Evolutionary conservation across 106 monocot genomes (phyloP).

Genomic region (Triglochin maritima): DNA sequence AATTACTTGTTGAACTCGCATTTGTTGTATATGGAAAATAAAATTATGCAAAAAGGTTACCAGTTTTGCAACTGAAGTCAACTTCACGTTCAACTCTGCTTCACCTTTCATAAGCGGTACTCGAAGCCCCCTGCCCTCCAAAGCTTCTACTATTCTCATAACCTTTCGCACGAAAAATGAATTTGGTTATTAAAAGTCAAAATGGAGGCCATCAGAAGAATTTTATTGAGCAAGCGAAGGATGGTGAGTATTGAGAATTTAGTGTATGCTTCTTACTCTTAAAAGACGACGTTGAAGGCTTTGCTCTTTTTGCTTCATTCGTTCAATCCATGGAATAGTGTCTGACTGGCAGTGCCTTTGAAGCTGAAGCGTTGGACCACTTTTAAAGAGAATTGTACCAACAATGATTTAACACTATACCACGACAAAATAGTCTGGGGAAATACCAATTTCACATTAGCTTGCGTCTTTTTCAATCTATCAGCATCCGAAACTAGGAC

Average conservation of each 20-base stretch:
- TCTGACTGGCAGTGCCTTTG: slow-evolving; percentile 82
- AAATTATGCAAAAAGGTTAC: slow-evolving; percentile 16
- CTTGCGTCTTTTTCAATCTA: slow-evolving; percentile 60
- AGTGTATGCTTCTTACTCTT: slow-evolving; percentile 31
- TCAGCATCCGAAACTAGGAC: slow-evolving; percentile 80
- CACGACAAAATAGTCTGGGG: no score
- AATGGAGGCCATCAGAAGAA: not conserved
- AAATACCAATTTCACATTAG: slow-evolving; percentile 79
- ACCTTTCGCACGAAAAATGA: slow-evolving; percentile 29
- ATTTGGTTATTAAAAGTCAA: not conserved
- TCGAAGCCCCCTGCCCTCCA: slow-evolving; percentile 73
- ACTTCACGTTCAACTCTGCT: slow-evolving; percentile 50
- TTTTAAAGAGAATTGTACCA: slow-evolving; percentile 4
- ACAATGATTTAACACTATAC: not conserved
- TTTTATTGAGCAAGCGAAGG: not conserved
- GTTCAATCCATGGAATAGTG: slow-evolving; percentile 69
- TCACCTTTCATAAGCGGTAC: slow-evolving; percentile 71
- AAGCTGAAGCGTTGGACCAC: slow-evolving; percentile 34
- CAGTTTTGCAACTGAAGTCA: slow-evolving; percentile 48
- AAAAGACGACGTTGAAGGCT: slow-evolving; percentile 71
- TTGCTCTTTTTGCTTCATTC: slow-evolving; percentile 74
- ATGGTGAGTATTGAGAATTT: not conserved
- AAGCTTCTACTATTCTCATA: slow-evolving; percentile 83
- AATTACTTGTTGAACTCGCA: not conserved
- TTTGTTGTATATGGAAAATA: not conserved